Conservation (phyloP, 2,329 filamentous ascomycete species). For the Colletotrichum higginsianum region DNA sequence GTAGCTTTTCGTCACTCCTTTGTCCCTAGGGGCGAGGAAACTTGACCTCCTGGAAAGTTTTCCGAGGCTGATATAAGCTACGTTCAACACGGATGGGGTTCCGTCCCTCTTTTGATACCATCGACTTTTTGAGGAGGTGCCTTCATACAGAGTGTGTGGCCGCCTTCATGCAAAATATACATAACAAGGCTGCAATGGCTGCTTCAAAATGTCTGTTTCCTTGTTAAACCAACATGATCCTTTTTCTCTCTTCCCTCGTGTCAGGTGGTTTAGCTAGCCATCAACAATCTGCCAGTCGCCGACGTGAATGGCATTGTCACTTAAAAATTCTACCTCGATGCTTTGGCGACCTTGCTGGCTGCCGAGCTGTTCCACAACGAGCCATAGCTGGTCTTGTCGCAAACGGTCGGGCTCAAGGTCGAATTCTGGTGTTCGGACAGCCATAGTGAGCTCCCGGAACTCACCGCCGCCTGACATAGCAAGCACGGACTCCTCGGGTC, state of each 20-base stretch:
- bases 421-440: slow-evolving; percentile 80
- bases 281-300: slow-evolving; percentile 58
- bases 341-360: slow-evolving; percentile 58
- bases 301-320: slow-evolving; percentile 61
- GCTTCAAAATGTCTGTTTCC: not conserved
- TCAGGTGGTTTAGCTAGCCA: not conserved
- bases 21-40: not conserved
- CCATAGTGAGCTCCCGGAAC: slow-evolving; percentile 77
- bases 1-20: slow-evolving; percentile 37
- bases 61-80: not conserved
- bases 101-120: not conserved
- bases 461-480: slow-evolving; percentile 79
- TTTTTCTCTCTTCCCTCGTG: not conserved
- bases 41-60: not conserved
- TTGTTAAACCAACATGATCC: not conserved
- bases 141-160: not conserved
- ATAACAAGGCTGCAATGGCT: not conserved
- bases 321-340: slow-evolving; percentile 69
- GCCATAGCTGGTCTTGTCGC: slow-evolving; percentile 75
- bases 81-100: not conserved
- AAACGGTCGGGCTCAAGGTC: slow-evolving; percentile 78
- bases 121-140: not conserved
- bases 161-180: not conserved
- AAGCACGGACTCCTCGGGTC: slow-evolving; percentile 76
- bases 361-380: slow-evolving; percentile 87